Percentiles rank a stretch among this genome's conserved stretches.
Evolutionary conservation across 441 rosid genomes (phyloP).

Genomic region (Cnidoscolus chayamansa): DNA sequence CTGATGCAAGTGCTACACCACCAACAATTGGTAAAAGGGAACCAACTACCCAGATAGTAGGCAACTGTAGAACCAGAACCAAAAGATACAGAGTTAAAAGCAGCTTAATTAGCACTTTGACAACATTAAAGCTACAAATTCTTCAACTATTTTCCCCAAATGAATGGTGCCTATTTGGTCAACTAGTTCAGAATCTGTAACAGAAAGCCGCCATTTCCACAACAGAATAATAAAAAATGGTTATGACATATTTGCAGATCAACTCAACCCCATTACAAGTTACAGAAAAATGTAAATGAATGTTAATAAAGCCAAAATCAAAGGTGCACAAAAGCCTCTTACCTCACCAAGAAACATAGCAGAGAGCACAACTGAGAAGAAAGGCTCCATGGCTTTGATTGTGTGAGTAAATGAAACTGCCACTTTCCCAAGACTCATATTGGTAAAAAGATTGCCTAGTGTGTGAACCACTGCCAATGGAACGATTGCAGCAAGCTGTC

Average conservation of each 20-base stretch:
- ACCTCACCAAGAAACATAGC: slow-evolving; percentile 97
- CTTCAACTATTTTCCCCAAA: neutral
- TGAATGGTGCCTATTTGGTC: neutral
- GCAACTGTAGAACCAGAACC: slow-evolving; percentile 46
- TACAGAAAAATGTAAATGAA: neutral
- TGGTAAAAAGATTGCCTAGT: slow-evolving; percentile 82
- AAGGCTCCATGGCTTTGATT: slow-evolving; percentile 95
- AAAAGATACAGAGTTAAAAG: slow-evolving; percentile 7
- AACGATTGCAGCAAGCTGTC: slow-evolving; percentile 72
- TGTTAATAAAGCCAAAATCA: neutral
- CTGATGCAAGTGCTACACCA: slow-evolving; percentile 95
- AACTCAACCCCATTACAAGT: neutral
- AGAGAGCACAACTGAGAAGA: slow-evolving; percentile 91
- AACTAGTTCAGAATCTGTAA: neutral
- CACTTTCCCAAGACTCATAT: slow-evolving; percentile 97
- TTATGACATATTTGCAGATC: neutral
- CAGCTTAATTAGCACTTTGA: slow-evolving; percentile 10
- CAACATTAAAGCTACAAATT: neutral
- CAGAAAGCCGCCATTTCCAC: neutral
- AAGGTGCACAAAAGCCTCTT: slow-evolving; percentile 7
- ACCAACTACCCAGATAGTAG: slow-evolving; percentile 79
- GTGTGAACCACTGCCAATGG: slow-evolving; percentile 90
- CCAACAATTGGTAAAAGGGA: slow-evolving; percentile 91
- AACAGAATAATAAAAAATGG: neutral
- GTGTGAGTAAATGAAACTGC: slow-evolving; percentile 98